phyloP scores from a whole-genome alignment of 2,329 filamentous ascomycete genomes.

The Colletotrichum incanum region DNA sequence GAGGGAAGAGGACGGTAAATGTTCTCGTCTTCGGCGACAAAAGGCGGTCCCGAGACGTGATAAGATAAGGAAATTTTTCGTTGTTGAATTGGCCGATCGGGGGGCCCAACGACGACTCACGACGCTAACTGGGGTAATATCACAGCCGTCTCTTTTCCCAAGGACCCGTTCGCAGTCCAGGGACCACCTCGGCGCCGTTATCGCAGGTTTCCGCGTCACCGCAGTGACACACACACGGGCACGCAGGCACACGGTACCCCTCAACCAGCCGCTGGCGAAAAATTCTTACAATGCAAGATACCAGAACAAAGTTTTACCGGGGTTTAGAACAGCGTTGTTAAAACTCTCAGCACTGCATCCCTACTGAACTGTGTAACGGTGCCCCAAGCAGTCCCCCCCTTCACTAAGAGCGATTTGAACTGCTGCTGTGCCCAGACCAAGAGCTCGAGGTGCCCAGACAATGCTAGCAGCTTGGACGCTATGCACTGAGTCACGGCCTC shows the following conservation, averaged over 20 bases:
- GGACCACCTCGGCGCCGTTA: slow-evolving; percentile 41
- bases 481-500: slow-evolving; percentile 10
- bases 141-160: slow-evolving; percentile 22
- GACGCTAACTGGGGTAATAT: slow-evolving; percentile 33
- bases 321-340: slow-evolving; percentile 1
- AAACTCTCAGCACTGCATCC: slow-evolving; percentile 29
- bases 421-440: slow-evolving; percentile 2
- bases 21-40: slow-evolving; percentile 41
- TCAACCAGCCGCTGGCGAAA: slow-evolving; percentile 28
- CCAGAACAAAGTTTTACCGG: slow-evolving; percentile 34
- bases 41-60: slow-evolving; percentile 38
- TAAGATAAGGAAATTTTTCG: slow-evolving; percentile 47
- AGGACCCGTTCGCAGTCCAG: slow-evolving; percentile 27
- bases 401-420: slow-evolving; percentile 6
- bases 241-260: not conserved
- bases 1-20: slow-evolving; percentile 22
- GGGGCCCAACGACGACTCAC: slow-evolving; percentile 34
- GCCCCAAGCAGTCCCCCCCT: slow-evolving; percentile 11
- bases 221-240: slow-evolving; percentile 37
- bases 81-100: slow-evolving; percentile 41
- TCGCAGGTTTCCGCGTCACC: slow-evolving; percentile 38
- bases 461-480: slow-evolving; percentile 26
- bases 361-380: slow-evolving; percentile 15
- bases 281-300: slow-evolving; percentile 33
- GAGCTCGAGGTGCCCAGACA: slow-evolving; percentile 6